Conservation (phyloP, 768 basidiomycete genomes). For the Russula dissimulans region DNA sequence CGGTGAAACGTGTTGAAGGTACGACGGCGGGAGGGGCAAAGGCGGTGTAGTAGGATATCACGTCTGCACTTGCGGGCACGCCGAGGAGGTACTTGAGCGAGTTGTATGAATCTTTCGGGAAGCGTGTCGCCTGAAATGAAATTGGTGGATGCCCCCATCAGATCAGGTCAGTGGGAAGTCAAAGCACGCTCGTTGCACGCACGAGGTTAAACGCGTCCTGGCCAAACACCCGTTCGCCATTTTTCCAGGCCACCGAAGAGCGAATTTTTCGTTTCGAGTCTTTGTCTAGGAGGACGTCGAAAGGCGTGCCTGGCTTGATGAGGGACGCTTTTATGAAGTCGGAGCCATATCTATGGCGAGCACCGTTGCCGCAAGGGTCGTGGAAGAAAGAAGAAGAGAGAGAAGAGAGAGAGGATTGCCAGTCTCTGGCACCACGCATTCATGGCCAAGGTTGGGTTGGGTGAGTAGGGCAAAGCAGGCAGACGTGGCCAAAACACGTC, state of each 20-base stretch:
- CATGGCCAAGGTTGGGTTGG: background rate
- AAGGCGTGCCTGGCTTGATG: conserved; percentile 88
- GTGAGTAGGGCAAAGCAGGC: too few species aligned
- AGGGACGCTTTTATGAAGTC: conserved; percentile 97
- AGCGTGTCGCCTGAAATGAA: conserved; percentile 68
- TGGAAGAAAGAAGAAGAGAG: conserved; percentile 22
- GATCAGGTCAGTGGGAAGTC: background rate
- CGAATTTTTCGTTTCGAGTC: conserved; percentile 96
- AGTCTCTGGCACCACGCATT: conserved; percentile 2
- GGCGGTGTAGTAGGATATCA: conserved; percentile 28
- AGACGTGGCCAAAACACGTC: background rate
- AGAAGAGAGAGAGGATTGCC: conserved; percentile 10
- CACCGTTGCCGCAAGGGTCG: conserved; percentile 46
- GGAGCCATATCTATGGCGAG: conserved; percentile 95
- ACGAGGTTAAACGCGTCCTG: conserved; percentile 84
- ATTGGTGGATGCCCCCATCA: background rate
- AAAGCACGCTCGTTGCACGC: conserved; percentile 26
- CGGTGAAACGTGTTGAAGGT: conserved; percentile 44
- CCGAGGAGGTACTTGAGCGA: conserved; percentile 81
- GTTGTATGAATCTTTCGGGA: conserved; percentile 79
- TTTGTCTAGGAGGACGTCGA: conserved; percentile 93
- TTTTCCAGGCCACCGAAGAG: conserved; percentile 86
- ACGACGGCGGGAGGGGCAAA: conserved; percentile 51
- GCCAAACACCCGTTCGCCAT: conserved; percentile 82
- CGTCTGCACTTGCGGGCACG: conserved; percentile 37